Base-by-base conservation (phyloP, 768 basidiomycete genomes). In the Pisolithus marmoratus region DNA sequence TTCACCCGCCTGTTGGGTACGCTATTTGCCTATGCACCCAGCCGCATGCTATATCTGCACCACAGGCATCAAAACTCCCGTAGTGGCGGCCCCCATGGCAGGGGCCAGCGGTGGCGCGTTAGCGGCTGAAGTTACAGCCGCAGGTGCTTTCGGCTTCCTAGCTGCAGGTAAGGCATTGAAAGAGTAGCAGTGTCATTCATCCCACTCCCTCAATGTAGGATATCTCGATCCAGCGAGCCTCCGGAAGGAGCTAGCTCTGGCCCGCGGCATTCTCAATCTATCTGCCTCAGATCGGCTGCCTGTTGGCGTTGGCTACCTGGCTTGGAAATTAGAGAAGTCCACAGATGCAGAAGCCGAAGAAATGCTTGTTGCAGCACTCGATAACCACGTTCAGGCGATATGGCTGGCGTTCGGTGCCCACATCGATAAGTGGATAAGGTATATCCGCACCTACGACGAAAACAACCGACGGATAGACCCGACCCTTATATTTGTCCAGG, bases 101-200 rank as follows among this genome's bases (percentile, higher is more conserved):
- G 81, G 80, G 14, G 87, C 79, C 3, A 76, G 80, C 51, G 83
- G 85, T 44, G 87, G 84, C 44, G 65, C 64, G 19, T 63, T 85
- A 20, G 83, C 83, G 23, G 81, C 82, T 5, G 73, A 80, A 50
- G 84, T 87, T 29, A 74, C 80, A 19, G 73, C 75, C 2, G 87
- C 72, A 8, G 90, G 90, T 20, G 90, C 84, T 15, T 84, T 90
- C 51, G 90, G 87, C 2, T 90, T 91, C 63, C 57, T 90, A 0
- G 74, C 80, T n/a, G 74, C 80, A 66, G 83, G 87, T 83, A 57
- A 9, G 31, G 48, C 38, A 37, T 22, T 17, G 19, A 11, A 17
- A 23, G 14, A 12, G 29, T 38, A 17, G 38, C 26, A 8, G 26
- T 27, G 9, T 49, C 15, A 19, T 22, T 50, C 46, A 27, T 40